These are phyloP conservation scores for Phytophthora podocarpi DNA, from an alignment of 352 stramenopile species.

Conservation along the genomic window DNA sequence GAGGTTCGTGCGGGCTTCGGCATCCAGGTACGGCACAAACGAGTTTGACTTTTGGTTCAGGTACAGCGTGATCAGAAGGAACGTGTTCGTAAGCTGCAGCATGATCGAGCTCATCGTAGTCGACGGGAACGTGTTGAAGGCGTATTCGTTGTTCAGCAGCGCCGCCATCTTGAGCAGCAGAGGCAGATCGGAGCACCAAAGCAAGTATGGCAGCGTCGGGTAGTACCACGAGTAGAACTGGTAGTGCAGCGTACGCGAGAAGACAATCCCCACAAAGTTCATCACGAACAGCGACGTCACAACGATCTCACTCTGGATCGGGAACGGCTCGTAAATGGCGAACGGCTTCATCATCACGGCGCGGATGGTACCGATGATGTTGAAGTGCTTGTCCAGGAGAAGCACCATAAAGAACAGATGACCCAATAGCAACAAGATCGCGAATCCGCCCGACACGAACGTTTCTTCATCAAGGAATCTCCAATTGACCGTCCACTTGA, in stretches of 20 bases:
- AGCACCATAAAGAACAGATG: slow-evolving; percentile 79
- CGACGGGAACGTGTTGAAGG: slow-evolving; percentile 97
- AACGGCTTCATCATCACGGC: slow-evolving; percentile 77
- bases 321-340: slow-evolving; percentile 75
- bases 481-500: slow-evolving; percentile 99
- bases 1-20: slow-evolving; percentile 68
- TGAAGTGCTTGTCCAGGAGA: slow-evolving; percentile 85
- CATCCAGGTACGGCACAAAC: slow-evolving; percentile 82
- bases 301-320: slow-evolving; percentile 84
- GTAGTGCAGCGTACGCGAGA: slow-evolving; percentile 98
- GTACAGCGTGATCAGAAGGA: slow-evolving; percentile 83
- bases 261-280: slow-evolving; percentile 98
- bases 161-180: slow-evolving; percentile 86
- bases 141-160: slow-evolving; percentile 83
- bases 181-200: slow-evolving; percentile 91
- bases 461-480: slow-evolving; percentile 88
- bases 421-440: slow-evolving; percentile 53
- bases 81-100: slow-evolving; percentile 92
- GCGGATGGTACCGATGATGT: slow-evolving; percentile 76
- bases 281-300: slow-evolving; percentile 88
- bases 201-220: slow-evolving; percentile 93
- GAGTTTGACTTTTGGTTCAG: slow-evolving; percentile 64
- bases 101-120: slow-evolving; percentile 90
- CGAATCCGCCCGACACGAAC: slow-evolving; percentile 76
- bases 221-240: slow-evolving; percentile 99